phyloP scores from a whole-genome alignment of 306 rosid species.

The Abrus pulchellus region DNA sequence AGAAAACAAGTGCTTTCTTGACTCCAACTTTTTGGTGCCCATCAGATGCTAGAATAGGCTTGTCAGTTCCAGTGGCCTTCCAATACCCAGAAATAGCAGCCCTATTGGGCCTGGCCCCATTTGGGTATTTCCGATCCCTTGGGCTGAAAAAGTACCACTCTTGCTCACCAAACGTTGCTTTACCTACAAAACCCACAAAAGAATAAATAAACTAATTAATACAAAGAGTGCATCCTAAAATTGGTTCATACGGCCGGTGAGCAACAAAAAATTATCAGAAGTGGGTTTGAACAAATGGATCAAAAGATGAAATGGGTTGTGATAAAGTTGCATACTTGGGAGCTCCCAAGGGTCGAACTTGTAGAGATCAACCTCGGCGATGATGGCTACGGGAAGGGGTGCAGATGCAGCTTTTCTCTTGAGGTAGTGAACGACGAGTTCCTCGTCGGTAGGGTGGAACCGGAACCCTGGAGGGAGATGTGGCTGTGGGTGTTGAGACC shows the following conservation, averaged over 20 bases:
- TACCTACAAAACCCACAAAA: constrained; percentile 32
- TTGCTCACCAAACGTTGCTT: constrained; percentile 57
- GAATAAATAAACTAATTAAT: not conserved
- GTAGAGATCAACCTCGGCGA: constrained; percentile 59
- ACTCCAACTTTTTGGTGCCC: constrained; percentile 53
- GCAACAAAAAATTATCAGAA: not conserved
- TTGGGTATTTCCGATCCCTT: constrained; percentile 60
- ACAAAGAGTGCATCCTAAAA: not conserved
- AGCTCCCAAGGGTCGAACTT: constrained; percentile 62
- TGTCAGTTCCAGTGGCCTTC: constrained; percentile 63
- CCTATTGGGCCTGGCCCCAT: constrained; percentile 60
- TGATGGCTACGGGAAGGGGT: constrained; percentile 56
- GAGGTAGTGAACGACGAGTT: constrained; percentile 60
- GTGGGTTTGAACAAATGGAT: constrained; percentile 6
- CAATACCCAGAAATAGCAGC: constrained; percentile 61
- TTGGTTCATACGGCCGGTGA: not conserved
- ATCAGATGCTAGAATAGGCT: constrained; percentile 49
- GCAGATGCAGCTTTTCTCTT: constrained; percentile 51
- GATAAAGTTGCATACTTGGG: constrained; percentile 49
- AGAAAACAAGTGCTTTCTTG: constrained; percentile 57
- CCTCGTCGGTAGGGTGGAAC: constrained; percentile 61
- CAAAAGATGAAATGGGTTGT: constrained; percentile 42
- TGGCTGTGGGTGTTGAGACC: constrained; percentile 43
- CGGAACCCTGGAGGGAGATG: constrained; percentile 56
- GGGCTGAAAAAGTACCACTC: constrained; percentile 64